Conservation (phyloP, 805 yeast species). For the Ogataea methylovora region DNA sequence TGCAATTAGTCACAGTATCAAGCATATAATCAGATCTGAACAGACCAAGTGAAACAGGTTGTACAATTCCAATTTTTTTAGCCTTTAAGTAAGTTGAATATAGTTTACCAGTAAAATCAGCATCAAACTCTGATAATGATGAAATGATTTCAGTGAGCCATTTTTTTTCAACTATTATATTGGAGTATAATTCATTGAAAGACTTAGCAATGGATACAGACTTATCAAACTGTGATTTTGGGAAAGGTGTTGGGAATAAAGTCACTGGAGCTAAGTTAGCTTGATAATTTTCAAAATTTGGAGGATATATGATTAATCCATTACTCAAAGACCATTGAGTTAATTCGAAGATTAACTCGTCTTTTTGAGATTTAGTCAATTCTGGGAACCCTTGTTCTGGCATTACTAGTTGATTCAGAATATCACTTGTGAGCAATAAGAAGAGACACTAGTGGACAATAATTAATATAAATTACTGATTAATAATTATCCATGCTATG, state of each 20-base stretch:
- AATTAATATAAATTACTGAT: no score
- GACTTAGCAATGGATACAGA: conserved; percentile 59
- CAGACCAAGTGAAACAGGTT: conserved; percentile 69
- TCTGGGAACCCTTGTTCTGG: conserved; percentile 14
- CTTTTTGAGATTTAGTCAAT: conserved; percentile 4
- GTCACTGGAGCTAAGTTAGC: conserved; percentile 82
- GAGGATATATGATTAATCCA: conserved; percentile 80
- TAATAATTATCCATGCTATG: no score
- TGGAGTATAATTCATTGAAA: conserved; percentile 71
- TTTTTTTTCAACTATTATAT: conserved; percentile 45
- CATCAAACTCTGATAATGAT: conserved; percentile 51
- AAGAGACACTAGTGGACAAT: no score
- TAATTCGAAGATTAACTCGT: conserved; percentile 20
- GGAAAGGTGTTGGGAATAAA: conserved; percentile 84
- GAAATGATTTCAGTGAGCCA: conserved; percentile 59
- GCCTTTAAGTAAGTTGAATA: conserved; percentile 53
- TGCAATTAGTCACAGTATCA: conserved; percentile 39
- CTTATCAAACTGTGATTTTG: conserved; percentile 53
- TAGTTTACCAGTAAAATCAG: conserved; percentile 76
- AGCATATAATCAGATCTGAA: conserved; percentile 89
- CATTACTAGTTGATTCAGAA: no score
- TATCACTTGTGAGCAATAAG: no score
- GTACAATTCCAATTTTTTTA: conserved; percentile 40
- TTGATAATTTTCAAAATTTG: conserved; percentile 35
- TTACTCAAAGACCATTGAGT: conserved; percentile 73